These are phyloP conservation scores for Copromyces sp. DNA, from an alignment of 495 filamentous ascomycete species.

Conservation along the genomic window DNA sequence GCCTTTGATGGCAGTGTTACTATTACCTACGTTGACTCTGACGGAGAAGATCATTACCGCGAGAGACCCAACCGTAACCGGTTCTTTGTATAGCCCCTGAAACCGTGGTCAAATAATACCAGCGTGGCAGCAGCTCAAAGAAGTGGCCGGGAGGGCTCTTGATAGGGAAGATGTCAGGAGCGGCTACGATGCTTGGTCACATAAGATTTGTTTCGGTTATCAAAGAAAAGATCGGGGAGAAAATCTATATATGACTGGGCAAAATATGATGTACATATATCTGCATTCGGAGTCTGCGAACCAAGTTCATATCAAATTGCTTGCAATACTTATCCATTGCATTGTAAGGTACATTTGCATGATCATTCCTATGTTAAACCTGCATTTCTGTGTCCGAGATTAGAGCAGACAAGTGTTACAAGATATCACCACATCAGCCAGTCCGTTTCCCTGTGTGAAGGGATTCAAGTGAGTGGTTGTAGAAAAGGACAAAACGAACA, in stretches of 20 bases:
- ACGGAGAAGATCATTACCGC: neutral
- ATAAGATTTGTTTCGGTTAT: neutral
- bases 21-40: neutral
- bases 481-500: neutral
- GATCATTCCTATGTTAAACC: neutral
- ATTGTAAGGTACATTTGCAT: neutral
- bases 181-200: neutral
- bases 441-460: neutral
- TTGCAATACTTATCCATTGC: neutral
- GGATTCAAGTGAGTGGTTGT: neutral
- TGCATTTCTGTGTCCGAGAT: neutral
- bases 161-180: neutral
- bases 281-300: neutral
- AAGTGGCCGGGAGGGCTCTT: neutral
- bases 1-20: neutral
- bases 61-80: no score
- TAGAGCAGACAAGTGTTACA: neutral
- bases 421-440: neutral
- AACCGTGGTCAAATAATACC: neutral
- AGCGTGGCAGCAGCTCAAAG: neutral
- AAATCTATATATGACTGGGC: neutral
- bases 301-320: neutral
- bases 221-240: neutral
- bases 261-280: neutral
- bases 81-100: neutral